Base-by-base conservation (phyloP, 208 protist species). In the Wallacemonas collosoma region DNA sequence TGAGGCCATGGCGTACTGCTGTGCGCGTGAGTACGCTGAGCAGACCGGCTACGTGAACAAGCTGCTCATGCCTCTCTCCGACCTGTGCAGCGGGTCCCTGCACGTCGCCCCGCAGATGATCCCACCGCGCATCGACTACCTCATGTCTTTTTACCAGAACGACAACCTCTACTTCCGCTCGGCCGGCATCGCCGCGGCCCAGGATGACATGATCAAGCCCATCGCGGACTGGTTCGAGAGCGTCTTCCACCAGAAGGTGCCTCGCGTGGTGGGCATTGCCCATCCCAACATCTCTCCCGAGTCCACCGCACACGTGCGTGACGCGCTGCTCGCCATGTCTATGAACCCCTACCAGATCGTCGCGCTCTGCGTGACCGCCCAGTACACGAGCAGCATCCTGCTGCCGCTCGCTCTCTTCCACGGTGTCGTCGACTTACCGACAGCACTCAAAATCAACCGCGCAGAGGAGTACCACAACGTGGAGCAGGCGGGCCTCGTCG, bases 291-390 rank as follows among this genome's bases (percentile, higher is more conserved):
- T 96, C 72, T 72, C 84, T 4, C 77, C 90, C 26, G 70, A 90
- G 54, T 71, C 80, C 12, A 76, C 78, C 0, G 63, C 79, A 35
- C 78, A 82, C 56, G 82, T 98, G 61, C 87, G 90, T 2, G 87
- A 93, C 60, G 77, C 69, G 14, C 84, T 98, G 14, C 62, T 94
- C 17, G 79, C 81, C 9, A 85, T 93, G 83, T 78, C 87, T 17
- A 86, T 98, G 83, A 98, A 98, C 76, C 89, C 90, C 5, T 98
- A 98, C 63, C 94, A 98, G 74, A 77, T 98, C 26, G 84, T 98
- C 6, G 81, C 91, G 15, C 61, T 98, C 17, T 96, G 90, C 53
- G 94, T 98, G n/a, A 82, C 92, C 51, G 87, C 90, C 39, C 94
- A 98, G 81, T 97, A 95, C 81, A 98, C 92, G 55, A 94, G 91